phyloP scores from a whole-genome alignment of 768 basidiomycete species.

The Mycena kentingensis region DNA sequence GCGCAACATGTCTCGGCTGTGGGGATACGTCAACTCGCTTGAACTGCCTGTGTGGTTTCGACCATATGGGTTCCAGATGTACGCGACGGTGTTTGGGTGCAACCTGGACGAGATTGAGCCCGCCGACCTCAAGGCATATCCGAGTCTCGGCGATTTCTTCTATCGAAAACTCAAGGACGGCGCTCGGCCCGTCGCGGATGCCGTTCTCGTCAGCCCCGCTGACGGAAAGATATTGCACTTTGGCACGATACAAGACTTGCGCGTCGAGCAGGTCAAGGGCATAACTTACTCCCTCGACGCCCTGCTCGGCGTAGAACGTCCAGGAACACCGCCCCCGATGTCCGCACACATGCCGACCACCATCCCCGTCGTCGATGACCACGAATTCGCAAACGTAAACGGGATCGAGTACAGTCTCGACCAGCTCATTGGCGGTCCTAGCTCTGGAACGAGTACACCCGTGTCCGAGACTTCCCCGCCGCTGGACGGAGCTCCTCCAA shows the following conservation, averaged over 20 bases:
- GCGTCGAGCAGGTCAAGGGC: conserved; percentile 96
- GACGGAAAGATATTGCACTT: conserved; percentile 93
- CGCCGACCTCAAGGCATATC: conserved; percentile 74
- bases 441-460: conserved; percentile 43
- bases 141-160: conserved; percentile 93
- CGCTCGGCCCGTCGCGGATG: conserved; percentile 74
- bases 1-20: conserved; percentile 91
- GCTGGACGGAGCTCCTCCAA: conserved; percentile 32
- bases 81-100: conserved; percentile 89
- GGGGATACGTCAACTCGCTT: conserved; percentile 94
- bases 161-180: conserved; percentile 86
- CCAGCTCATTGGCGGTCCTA: conserved; percentile 73
- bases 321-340: conserved; percentile 45
- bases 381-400: conserved; percentile 94
- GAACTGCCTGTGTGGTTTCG: conserved; percentile 94
- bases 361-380: conserved; percentile 73
- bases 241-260: conserved; percentile 74
- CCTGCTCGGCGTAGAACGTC: conserved; percentile 75
- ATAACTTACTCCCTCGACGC: conserved; percentile 96
- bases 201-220: conserved; percentile 86
- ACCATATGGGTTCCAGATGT: conserved; percentile 85
- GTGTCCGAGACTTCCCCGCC: conserved; percentile 28
- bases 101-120: conserved; percentile 90
- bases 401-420: conserved; percentile 95
- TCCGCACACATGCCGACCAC: conserved; percentile 44